Conservation (phyloP, 495 filamentous ascomycete species). For the Penicillium atrosanguineum region DNA sequence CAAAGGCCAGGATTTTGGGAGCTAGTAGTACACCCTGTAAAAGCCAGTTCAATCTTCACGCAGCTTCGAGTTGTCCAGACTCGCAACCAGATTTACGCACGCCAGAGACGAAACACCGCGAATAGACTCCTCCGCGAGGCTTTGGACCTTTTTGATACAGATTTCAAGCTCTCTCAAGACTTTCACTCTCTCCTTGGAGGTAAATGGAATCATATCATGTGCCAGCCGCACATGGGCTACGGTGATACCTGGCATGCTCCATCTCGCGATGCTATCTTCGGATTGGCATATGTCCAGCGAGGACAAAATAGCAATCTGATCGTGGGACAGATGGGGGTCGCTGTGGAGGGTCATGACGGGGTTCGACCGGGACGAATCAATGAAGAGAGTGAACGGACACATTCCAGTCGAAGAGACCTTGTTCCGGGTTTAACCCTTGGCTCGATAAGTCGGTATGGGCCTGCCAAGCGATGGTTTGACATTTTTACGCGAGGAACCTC, state of each 20-base stretch:
- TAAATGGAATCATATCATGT: constrained; percentile 75
- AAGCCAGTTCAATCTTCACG: constrained; percentile 59
- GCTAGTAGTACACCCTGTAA: constrained; percentile 65
- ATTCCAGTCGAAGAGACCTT: constrained; percentile 51
- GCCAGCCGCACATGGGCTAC: constrained; percentile 55
- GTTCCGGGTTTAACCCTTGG: constrained; percentile 51
- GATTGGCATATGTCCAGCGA: constrained; percentile 20
- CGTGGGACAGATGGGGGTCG: constrained; percentile 60
- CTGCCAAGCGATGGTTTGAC: constrained; percentile 59
- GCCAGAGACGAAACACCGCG: constrained; percentile 63
- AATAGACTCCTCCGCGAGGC: constrained; percentile 60
- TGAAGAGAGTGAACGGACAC: constrained; percentile 57
- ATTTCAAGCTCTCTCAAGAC: constrained; percentile 56
- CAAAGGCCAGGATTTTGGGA: constrained; percentile 59
- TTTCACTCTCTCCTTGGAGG: constrained; percentile 64
- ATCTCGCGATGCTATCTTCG: constrained; percentile 21
- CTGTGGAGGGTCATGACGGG: constrained; percentile 51
- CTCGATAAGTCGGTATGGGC: constrained; percentile 62
- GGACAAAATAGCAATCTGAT: constrained; percentile 27
- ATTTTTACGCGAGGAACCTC: constrained; percentile 62
- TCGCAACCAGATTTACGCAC: constrained; percentile 60
- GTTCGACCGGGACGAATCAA: constrained; percentile 41
- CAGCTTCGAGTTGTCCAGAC: constrained; percentile 60
- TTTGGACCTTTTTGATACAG: constrained; percentile 58
- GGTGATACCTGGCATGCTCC: constrained; percentile 34